Base-by-base conservation (phyloP, 2,329 filamentous ascomycete genomes). In the Phaeosphaeria sp. region DNA sequence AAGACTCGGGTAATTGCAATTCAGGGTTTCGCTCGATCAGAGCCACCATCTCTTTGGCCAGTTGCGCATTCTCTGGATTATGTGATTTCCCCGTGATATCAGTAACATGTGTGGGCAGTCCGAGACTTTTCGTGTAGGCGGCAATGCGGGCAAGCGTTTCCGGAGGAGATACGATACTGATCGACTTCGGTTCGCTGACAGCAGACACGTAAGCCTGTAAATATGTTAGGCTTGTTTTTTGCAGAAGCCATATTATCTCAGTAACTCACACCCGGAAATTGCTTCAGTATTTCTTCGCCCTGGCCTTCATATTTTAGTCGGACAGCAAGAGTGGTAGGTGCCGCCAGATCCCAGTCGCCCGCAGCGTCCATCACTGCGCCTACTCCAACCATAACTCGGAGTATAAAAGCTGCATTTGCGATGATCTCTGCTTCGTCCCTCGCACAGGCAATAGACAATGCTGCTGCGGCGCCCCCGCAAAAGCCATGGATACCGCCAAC, bases 71-170 rank as follows among this genome's bases (percentile, higher is more conserved):
- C 49, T 67, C 66, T 6, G 66, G 66, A 43, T 67, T 68, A 49
- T 68, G 66, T 41, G 62, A 60, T 54, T 68, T 67, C 15, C 66
- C 66, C 4, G 60, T 52, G 27, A 68, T 50, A 33, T 68, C 56
- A 20, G 67, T 68, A n/a, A 51, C 55, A 1, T 39, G 36, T n/a
- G 36, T 39, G 15, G 61, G 52, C 18, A 58, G 58, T 42, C 55
- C 52, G 21, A 68, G 46, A 6, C 64, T 63, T 6, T 54, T 52
- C 10, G 54, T 50, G 30, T 54, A 54, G 42, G 60, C 60, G 27
- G 53, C 52, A 21, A 69, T 49, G 41, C 56, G 46, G 27, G 53
- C 50, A 27, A 69, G 59, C n/a, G 53, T 48, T 4, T 33, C 42
- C 3, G 58, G 58, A 7, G 61, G 50, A 11, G 63, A 63, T 13